Base-by-base conservation (phyloP, 345 rosid genomes). In the Eucalyptus erythrocorys region DNA sequence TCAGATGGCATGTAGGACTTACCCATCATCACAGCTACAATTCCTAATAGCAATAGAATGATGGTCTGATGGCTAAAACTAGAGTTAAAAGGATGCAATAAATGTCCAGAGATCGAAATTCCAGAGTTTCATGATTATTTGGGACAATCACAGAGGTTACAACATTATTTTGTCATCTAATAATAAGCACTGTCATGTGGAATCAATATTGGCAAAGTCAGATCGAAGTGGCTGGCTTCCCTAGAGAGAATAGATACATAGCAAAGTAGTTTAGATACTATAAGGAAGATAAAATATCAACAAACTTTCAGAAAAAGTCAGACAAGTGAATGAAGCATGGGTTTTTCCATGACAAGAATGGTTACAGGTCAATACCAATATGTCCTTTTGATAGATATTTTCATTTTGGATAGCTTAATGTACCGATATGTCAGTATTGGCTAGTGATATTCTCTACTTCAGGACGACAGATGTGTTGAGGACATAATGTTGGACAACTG, bases 351-450 rank as follows among this genome's bases (percentile, higher is more conserved):
- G 45, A 76, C 82, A 76, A 76, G 82, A 76, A 76, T 6, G 47
- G 82, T 76, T 40, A 76, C 82, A 76, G 47, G 43, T 76, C 15
- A 42, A 76, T 76, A 40, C 30, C 47, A 40, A 12, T 40, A 42
- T 21, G 47, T 76, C 5, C 27, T 76, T 21, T 40, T 11, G 8
- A 76, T 76, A 21, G 47, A 76, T 76, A 76, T 21, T 76, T 76
- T 40, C 47, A 19, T 40, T 76, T 76, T 9, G 81, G 43, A 71
- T 34, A 71, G 81, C 81, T 76, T 40, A 21, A 10, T 76, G 76
- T 0, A n/a, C 21, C 0, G 5, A 13, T 30, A 0, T 71, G 27
- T 21, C 47, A 40, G 47, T 21, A 76, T 40, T 40, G 84, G 84
- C 84, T 21, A 21, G 15, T 21, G 84, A 76, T 76, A 76, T 40